Evolutionary conservation across 371 early-diverging fungal genomes (phyloP), one percentile per base, ranked within the genome.

Genomic region (Encephalitozoon intestinalis): DNA sequence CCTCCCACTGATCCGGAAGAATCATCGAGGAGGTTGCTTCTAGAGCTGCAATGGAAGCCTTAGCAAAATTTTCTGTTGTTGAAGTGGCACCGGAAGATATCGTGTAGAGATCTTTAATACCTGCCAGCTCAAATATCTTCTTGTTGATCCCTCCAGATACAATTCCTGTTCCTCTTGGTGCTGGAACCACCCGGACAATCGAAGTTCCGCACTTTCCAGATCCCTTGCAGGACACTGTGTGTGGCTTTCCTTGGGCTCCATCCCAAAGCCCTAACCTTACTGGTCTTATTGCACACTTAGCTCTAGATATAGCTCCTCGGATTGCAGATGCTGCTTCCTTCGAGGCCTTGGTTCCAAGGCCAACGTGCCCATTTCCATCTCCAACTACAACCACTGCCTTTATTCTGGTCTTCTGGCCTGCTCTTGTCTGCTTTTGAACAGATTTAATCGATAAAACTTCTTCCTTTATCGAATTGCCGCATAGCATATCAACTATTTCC

Each of bases 371-470:
- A 83, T 93, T 88, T 69, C 87, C 88, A 89, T 96, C 95, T 87
- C 98, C 98, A 84, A 96, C 91, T 88, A 92, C 91, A 72, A 95
- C 95, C 84, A 94, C 94, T 81, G 94, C 98, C 91, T 96, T 97
- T 90, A 97, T 96, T 81, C 94, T 92, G 81, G 97, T 96, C 83
- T 95, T 92, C 89, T 97, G 97, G 89, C 97, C 97, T 79, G 97
- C 97, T 86, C 92, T 92, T 82, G 96, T 96, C 88, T 97, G 98
- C 90, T 98, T 98, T 89, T 98, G 97, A 83, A 98, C 96, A 79
- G 95, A 94, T 89, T 94, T 95, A 85, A 95, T 93, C 89, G 94
- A 93, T 90, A 96, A 94, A 80, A 96, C 94, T 87, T 96, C 94
- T 84, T 96, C 96, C 91, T 93, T 94, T 79, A 98, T 89, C 79